These are phyloP conservation scores for Cutaneotrichosporon sp. DNA, from an alignment of 1,284 basidiomycete species.

Conservation along the genomic window DNA sequence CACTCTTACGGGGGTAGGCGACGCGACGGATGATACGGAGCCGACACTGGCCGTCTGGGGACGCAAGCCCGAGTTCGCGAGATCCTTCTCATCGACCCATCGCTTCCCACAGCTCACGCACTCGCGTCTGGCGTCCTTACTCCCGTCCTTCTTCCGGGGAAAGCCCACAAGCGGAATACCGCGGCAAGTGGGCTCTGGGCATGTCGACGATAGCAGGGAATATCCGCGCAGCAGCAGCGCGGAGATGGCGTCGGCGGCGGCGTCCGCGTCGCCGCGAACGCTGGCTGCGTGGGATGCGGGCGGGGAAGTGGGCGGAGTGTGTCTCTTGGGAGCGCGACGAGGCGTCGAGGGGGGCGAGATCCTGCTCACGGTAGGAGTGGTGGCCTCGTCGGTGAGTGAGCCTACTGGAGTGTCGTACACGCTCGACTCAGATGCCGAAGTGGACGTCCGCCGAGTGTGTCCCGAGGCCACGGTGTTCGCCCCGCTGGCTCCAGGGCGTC, in stretches of 20 bases:
- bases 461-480: neutral
- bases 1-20: neutral
- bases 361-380: neutral
- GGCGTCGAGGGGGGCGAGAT: neutral
- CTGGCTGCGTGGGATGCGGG: constrained; percentile 5
- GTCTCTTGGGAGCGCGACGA: neutral
- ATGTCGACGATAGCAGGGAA: constrained; percentile 38
- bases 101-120: constrained; percentile 38
- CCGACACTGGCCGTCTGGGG: neutral
- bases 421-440: neutral
- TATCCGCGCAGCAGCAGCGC: constrained; percentile 42
- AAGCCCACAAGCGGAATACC: constrained; percentile 47
- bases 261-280: constrained; percentile 20
- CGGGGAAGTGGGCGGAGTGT: constrained; percentile 2
- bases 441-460: neutral
- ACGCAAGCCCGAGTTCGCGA: constrained; percentile 4
- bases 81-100: constrained; percentile 34
- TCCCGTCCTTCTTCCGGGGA: constrained; percentile 32
- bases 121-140: constrained; percentile 31
- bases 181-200: constrained; percentile 35
- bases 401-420: neutral
- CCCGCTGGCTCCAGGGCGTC: too few relatives aligned
- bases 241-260: constrained; percentile 37
- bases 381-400: too few relatives aligned
- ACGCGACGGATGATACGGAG: neutral